Evolutionary conservation across 73 alveolate genomes (phyloP), one percentile per base, ranked within the genome.

Genomic region (Urostyla sp.): DNA sequence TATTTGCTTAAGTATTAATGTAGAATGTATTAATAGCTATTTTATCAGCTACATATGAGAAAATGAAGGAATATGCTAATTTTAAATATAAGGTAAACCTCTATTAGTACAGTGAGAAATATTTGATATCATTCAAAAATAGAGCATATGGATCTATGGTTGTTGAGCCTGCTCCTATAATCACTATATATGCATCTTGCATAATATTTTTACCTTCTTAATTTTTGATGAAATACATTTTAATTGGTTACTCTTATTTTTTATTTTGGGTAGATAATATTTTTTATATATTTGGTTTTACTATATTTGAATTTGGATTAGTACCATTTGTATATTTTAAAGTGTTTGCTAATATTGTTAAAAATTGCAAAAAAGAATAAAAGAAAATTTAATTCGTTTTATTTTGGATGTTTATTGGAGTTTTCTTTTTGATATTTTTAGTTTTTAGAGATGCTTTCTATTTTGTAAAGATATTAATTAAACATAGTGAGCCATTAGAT

Each of bases 251-350:
- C 43, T 54, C 87, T 1, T 50, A 75, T 28, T 30, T 21, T 1
- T n/a, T 75, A 15, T 75, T 75, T 40, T 75, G 87, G 87, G 78
- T 44, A 30, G 87, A 75, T 27, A 75, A 75, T 24, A n/a, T 75
- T 16, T 27, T 75, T 0, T 56, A 34, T 23, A 13, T 75, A 13
- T 36, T 57, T 3, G 13, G 54, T 0, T 75, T 75, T 28, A 18
- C 36, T 0, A 5, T 75, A 26, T 75, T 56, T 24, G 78, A 57
- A n/a, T 24, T 75, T 1, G 18, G 10, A 6, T 40, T 75, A 23
- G 23, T 75, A 54, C 87, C 87, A 3, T 48, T 56, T 20, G 74
- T 75, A 0, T 75, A 37, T 37, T 23, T 36, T 15, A 75, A 55
- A 24, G 43, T 67, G 1, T 55, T 75, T 35, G 24, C 57, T 2